These are phyloP conservation scores for Eutrema salsugineum DNA, from an alignment of 441 rosid genomes.

Conservation along the genomic window DNA sequence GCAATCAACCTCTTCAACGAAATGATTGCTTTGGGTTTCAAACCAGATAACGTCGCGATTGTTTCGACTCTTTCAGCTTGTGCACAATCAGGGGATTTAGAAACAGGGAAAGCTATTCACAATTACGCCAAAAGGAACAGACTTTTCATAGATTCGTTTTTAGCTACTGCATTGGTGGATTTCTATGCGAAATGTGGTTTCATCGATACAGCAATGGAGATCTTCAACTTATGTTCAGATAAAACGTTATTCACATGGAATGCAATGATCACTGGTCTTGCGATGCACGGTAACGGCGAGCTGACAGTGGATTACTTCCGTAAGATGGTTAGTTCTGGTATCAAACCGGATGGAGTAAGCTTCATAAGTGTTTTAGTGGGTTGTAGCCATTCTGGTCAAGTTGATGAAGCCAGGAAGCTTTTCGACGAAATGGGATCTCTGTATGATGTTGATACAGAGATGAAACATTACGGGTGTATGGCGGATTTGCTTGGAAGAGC, in stretches of 20 bases:
- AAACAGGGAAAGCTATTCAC: constrained; percentile 51
- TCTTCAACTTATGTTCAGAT: constrained; percentile 48
- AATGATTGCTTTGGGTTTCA: constrained; percentile 39
- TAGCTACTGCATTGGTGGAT: constrained; percentile 66
- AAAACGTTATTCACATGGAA: constrained; percentile 60
- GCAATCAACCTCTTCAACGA: constrained; percentile 45
- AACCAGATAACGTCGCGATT: constrained; percentile 52
- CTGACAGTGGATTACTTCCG: constrained; percentile 42
- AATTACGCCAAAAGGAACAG: constrained; percentile 32
- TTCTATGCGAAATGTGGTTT: constrained; percentile 66
- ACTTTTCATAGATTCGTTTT: constrained; percentile 43
- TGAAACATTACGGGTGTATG: constrained; percentile 73
- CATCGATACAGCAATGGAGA: constrained; percentile 38
- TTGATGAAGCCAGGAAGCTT: constrained; percentile 51
- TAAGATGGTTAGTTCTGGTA: constrained; percentile 44
- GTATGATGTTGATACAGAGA: constrained; percentile 43
- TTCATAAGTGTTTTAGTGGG: constrained; percentile 62
- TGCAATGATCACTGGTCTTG: constrained; percentile 64
- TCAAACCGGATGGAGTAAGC: constrained; percentile 54
- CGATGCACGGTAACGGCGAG: constrained; percentile 57
- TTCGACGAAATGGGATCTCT: constrained; percentile 53
- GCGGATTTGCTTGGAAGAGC: constrained; percentile 69
- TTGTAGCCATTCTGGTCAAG: constrained; percentile 72
- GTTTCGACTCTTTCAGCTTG: constrained; percentile 77
- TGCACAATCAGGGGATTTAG: constrained; percentile 55